Evolutionary conservation across 2,329 filamentous ascomycete species (phyloP).

Genomic region (Xylaria arbuscula): DNA sequence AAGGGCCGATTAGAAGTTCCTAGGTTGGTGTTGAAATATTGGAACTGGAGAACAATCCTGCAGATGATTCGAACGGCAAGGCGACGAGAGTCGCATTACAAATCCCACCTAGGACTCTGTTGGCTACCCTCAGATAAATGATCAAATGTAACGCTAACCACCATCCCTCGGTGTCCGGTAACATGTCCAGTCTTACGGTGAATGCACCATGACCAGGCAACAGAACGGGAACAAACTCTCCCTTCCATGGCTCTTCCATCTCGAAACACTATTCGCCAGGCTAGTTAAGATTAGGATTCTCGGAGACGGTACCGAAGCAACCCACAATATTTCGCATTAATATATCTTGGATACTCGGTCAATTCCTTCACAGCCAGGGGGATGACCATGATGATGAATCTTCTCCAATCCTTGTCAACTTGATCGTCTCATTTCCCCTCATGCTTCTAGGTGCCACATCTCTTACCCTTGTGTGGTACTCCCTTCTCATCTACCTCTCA

Average conservation of each 20-base stretch:
- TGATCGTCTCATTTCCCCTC: not conserved
- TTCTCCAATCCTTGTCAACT: not conserved
- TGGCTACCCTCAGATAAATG: not conserved
- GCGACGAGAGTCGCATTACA: not conserved
- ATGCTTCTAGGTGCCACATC: not conserved
- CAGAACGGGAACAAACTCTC: not conserved
- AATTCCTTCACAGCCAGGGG: not conserved
- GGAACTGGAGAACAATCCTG: not conserved
- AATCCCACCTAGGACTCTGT: slow-evolving; percentile 1
- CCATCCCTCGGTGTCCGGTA: not conserved
- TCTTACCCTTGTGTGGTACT: not conserved
- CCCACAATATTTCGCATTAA: not conserved
- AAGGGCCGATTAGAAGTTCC: not conserved
- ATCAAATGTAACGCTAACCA: not conserved
- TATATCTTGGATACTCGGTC: not conserved
- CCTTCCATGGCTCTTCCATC: not conserved
- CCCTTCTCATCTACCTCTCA: not conserved
- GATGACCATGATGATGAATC: not conserved
- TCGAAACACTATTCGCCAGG: not conserved
- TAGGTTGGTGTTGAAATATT: not conserved
- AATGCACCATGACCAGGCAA: not conserved
- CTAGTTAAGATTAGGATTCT: not conserved
- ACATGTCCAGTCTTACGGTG: not conserved
- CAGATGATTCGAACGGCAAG: not conserved
- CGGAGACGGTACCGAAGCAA: not conserved